A percentile compares a stretch with the other conserved stretches of the same genome.
phyloP scores from a whole-genome alignment of 257 asterid species.

The Asclepias syriaca region DNA sequence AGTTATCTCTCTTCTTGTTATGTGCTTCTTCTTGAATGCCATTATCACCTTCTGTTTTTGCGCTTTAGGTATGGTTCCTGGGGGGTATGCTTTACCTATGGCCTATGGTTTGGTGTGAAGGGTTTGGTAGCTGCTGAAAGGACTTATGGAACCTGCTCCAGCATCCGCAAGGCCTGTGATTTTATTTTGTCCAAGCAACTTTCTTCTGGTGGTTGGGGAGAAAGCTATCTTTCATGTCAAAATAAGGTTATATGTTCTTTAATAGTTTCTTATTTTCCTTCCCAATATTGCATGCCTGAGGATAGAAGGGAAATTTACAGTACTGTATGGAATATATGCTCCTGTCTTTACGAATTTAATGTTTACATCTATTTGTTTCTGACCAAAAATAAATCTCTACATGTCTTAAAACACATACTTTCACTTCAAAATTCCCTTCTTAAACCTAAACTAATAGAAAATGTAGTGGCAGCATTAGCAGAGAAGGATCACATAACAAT shows the following conservation, averaged over 20 bases:
- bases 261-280: neutral
- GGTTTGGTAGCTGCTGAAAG: constrained; percentile 86
- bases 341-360: neutral
- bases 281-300: no score
- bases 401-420: neutral
- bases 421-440: neutral
- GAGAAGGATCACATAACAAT: neutral
- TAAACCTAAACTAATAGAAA: neutral
- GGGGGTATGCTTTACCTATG: constrained; percentile 97
- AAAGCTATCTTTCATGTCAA: constrained; percentile 92
- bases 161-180: constrained; percentile 79
- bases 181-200: constrained; percentile 85
- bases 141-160: constrained; percentile 50
- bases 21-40: neutral
- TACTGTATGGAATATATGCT: neutral
- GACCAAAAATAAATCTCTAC: neutral
- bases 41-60: neutral
- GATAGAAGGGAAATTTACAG: neutral
- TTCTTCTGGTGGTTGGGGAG: constrained; percentile 98
- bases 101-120: constrained; percentile 84
- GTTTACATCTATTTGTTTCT: neutral
- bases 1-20: neutral
- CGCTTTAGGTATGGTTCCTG: constrained; percentile 90
- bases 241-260: constrained; percentile 54
- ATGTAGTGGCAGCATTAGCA: neutral